Base-by-base conservation (phyloP, 2,329 filamentous ascomycete species). In the Colletotrichum liaoningense region DNA sequence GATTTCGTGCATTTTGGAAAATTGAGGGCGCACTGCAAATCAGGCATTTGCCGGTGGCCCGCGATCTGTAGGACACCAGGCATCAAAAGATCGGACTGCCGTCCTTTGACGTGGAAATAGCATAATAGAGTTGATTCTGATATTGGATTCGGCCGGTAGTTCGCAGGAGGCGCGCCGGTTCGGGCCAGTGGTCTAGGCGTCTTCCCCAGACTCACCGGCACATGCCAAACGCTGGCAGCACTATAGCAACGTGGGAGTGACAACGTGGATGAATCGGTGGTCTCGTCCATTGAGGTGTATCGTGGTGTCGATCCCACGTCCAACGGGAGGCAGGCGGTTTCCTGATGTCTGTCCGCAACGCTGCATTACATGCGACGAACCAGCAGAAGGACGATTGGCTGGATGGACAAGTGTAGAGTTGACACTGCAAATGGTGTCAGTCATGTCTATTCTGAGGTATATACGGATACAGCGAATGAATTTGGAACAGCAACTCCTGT, bases 321-420 rank as follows among this genome's bases (percentile, higher is more conserved):
- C 59, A 38, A 22, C 57, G 6, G 2, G 38, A 42, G 52, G 24
- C 54, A 28, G 59, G 42, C 30, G 11, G 7, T 28, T 35, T 24
- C 19, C 9, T 24, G 22, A 12, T 24, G 22, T 11, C 38, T 46
- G 22, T 19, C 24, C 11, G 42, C n/a, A 19, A 11, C 9, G 42
- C 38, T 11, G 14, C 12, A 52, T 14, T 42, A 6, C 59, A 24
- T 64, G 52, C 38, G 67, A 24, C 42, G 54, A 46, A 28, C 35
- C 24, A 54, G 46, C 56, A 38, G 38, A 33, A 56, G 28, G 28
- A n/a, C 30, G 22, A 63, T 68, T 68, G 57, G 69, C 35, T 38
- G 24, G 30, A 19, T 35, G 33, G 33, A 35, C 33, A 35, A 35
- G 33, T 1, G 11, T 11, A 11, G 33, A 35, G 33, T 35, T 35